Evolutionary conservation across 495 filamentous ascomycete species (phyloP).

Genomic region (Neurospora hispaniola): DNA sequence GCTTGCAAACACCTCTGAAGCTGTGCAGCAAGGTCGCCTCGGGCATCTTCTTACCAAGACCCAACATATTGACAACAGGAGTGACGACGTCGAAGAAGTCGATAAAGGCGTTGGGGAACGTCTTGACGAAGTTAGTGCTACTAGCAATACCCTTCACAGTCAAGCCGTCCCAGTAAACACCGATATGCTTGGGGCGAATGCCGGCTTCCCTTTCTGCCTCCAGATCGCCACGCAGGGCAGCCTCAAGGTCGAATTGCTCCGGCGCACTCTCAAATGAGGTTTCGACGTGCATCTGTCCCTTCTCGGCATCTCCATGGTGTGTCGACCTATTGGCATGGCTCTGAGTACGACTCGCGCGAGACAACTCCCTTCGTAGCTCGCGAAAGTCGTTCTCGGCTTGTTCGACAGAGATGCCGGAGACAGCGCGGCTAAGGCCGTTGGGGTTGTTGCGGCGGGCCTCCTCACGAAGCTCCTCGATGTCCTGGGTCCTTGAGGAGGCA

Average conservation of each 20-base stretch:
- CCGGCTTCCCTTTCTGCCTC: constrained; percentile 62
- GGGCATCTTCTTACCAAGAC: constrained; percentile 47
- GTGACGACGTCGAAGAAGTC: constrained; percentile 64
- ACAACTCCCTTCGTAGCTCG: constrained; percentile 62
- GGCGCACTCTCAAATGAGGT: constrained; percentile 37
- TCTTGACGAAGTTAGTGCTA: constrained; percentile 64
- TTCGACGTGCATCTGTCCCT: constrained; percentile 38
- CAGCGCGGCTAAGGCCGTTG: constrained; percentile 37
- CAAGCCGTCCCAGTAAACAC: constrained; percentile 69
- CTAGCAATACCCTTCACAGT: constrained; percentile 72
- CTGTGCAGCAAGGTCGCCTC: constrained; percentile 53
- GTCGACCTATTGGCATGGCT: constrained; percentile 6
- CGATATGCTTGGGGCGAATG: constrained; percentile 68
- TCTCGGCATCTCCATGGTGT: constrained; percentile 33
- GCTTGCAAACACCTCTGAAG: constrained; percentile 46
- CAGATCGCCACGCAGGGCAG: constrained; percentile 54
- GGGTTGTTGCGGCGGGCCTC: constrained; percentile 37
- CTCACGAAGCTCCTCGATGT: constrained; percentile 33
- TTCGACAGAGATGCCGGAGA: constrained; percentile 53
- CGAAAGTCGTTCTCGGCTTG: constrained; percentile 69
- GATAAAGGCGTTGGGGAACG: constrained; percentile 71
- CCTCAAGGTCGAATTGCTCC: constrained; percentile 62
- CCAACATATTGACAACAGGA: constrained; percentile 47
- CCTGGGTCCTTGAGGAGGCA: constrained; percentile 27
- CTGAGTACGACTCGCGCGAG: constrained; percentile 36